Conservation (phyloP, 2,329 filamentous ascomycete species). For the Pseudogymnoascus sp. region DNA sequence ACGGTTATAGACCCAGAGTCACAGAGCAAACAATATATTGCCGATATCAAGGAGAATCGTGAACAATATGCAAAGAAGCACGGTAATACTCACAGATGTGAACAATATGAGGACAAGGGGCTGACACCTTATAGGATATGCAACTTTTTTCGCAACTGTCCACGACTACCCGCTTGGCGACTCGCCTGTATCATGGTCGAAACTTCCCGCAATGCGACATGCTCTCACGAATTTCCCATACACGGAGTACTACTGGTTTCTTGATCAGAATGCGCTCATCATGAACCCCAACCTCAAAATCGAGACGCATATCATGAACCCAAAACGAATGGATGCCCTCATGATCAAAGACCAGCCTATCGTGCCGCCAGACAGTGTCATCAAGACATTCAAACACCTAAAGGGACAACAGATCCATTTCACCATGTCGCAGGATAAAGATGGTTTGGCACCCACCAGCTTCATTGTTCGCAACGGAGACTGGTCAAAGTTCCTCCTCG, state of each 20-base stretch:
- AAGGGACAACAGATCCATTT: conserved; percentile 71
- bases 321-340: conserved; percentile 59
- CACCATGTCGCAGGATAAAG: conserved; percentile 75
- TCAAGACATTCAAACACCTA: conserved; percentile 85
- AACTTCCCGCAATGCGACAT: conserved; percentile 80
- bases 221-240: conserved; percentile 75
- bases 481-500: conserved; percentile 87
- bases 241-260: conserved; percentile 75
- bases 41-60: conserved; percentile 73
- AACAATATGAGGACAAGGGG: neutral
- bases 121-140: conserved; percentile 58
- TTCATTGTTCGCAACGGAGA: conserved; percentile 76
- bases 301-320: conserved; percentile 62
- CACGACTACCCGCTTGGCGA: conserved; percentile 65
- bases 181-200: conserved; percentile 60
- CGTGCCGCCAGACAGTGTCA: conserved; percentile 92
- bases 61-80: conserved; percentile 78
- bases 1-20: conserved; percentile 65
- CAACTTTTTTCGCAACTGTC: conserved; percentile 72
- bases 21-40: conserved; percentile 59
- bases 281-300: conserved; percentile 72
- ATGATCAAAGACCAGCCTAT: conserved; percentile 84
- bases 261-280: conserved; percentile 78
- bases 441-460: conserved; percentile 69
- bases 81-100: conserved; percentile 48